phyloP scores from a whole-genome alignment of 108 stramenopile species.

The Pseudonitzschia pungens region DNA sequence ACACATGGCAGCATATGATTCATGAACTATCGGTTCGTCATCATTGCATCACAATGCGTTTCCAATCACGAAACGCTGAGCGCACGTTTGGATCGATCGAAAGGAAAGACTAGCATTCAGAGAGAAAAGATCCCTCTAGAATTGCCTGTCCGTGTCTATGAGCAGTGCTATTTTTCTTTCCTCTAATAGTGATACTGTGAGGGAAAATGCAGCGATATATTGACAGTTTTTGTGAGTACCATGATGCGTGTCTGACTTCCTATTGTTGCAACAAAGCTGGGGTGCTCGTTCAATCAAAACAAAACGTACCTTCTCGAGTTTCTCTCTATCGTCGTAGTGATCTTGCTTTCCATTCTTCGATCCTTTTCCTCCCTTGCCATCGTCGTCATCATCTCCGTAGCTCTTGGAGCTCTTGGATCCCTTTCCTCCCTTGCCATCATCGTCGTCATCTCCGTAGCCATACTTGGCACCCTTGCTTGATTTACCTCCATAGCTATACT shows the following conservation, averaged over 20 bases:
- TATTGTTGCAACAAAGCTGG: not conserved
- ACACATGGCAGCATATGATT: not conserved
- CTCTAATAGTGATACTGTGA: not conserved
- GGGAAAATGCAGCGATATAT: not conserved
- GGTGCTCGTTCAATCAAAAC: not conserved
- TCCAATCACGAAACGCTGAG: not conserved
- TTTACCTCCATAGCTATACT: not conserved
- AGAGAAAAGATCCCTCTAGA: not conserved
- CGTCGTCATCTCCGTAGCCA: not conserved
- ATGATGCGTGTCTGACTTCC: not conserved
- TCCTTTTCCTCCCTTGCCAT: no score
- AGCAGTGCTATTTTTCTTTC: not conserved
- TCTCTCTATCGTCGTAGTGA: not conserved
- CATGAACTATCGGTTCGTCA: not conserved
- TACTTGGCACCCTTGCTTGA: not conserved
- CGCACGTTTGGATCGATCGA: not conserved
- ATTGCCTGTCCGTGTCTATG: not conserved
- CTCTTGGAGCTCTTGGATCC: not conserved
- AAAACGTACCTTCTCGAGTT: conserved; percentile 9
- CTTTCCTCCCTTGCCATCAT: not conserved
- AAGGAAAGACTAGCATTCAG: not conserved
- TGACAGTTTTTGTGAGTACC: no score
- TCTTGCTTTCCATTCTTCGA: no score
- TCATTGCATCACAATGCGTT: not conserved
- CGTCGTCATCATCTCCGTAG: not conserved